Base-by-base conservation (phyloP, 2,329 filamentous ascomycete species). In the Thelonectria olida region DNA sequence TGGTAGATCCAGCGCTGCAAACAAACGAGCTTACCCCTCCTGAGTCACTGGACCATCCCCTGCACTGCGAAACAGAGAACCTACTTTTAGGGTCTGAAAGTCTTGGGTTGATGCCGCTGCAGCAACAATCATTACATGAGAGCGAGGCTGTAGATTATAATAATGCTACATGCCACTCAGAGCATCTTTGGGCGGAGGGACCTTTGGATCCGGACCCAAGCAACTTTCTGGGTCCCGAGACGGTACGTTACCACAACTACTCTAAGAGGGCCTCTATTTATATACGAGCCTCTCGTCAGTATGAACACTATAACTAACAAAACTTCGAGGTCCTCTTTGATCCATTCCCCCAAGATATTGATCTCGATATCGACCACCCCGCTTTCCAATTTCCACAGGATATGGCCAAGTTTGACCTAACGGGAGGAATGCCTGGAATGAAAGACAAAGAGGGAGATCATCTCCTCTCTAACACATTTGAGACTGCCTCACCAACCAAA, bases 241-340 rank as follows among this genome's bases (percentile, higher is more conserved):
- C 51, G 23, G 61, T 63, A 52, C 5, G 60, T 55, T 15, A 41
- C n/a, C n/a, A n/a, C n/a, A n/a, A n/a, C n/a, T n/a, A n/a, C n/a
- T n/a, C n/a, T n/a, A n/a, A n/a, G n/a, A n/a, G n/a, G n/a, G n/a
- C n/a, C n/a, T n/a, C 23, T 20, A 17, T 17, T 28, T 2, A 31
- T 9, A 23, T 19, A n/a, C 17, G 7, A 28, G n/a, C 15, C 10
- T 22, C 22, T 17, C 13, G 44, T 19, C 17, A 6, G 17, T 19
- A 13, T 19, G 19, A 23, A n/a, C 9, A 19, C 9, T n/a, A 8
- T 17, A 22, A 27, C 55, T 58, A 54, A 59, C 34, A 28, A 15
- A 20, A 2, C 38, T 7, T 6, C 22, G 3, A 59, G 57, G 39
- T 47, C 10, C 17, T 59, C 8, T 59, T 49, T 7, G 57, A 59